Percentiles rank a stretch among this genome's conserved stretches.
phyloP scores from a whole-genome alignment of 2,329 filamentous ascomycete genomes.

The Talaromyces sp. region DNA sequence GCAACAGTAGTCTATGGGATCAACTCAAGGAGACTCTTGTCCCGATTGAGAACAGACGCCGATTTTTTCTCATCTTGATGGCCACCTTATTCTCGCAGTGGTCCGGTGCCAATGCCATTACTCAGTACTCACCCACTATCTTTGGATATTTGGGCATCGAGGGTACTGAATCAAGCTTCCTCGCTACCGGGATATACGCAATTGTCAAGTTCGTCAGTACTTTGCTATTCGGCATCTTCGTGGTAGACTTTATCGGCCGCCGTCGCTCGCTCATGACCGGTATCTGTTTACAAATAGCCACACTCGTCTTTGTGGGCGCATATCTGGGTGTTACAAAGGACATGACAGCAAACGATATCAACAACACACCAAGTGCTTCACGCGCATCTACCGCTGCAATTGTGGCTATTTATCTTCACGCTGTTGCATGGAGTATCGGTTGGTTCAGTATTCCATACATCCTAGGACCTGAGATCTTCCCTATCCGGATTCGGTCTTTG shows the following conservation, averaged over 20 bases:
- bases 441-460: conserved; percentile 44
- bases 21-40: conserved; percentile 33
- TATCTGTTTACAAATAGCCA: background rate
- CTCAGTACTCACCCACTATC: conserved; percentile 68
- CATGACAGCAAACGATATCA: background rate
- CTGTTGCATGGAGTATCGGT: conserved; percentile 43
- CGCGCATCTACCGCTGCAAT: background rate
- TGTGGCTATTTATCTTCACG: conserved; percentile 46
- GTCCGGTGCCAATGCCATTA: conserved; percentile 56
- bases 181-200: conserved; percentile 71
- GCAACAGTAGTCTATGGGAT: conserved; percentile 29
- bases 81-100: conserved; percentile 53
- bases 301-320: background rate
- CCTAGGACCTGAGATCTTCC: conserved; percentile 46
- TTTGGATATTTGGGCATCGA: conserved; percentile 64
- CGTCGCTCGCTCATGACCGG: conserved; percentile 49
- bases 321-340: background rate
- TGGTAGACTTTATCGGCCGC: conserved; percentile 67
- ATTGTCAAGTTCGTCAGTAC: conserved; percentile 60
- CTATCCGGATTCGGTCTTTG: conserved; percentile 45
- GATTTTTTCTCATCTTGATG: background rate
- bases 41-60: background rate
- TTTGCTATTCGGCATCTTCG: conserved; percentile 61
- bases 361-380: background rate
- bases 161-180: conserved; percentile 57